Conservation (phyloP, 805 yeast species). For the Yamadazyma laniorum region DNA sequence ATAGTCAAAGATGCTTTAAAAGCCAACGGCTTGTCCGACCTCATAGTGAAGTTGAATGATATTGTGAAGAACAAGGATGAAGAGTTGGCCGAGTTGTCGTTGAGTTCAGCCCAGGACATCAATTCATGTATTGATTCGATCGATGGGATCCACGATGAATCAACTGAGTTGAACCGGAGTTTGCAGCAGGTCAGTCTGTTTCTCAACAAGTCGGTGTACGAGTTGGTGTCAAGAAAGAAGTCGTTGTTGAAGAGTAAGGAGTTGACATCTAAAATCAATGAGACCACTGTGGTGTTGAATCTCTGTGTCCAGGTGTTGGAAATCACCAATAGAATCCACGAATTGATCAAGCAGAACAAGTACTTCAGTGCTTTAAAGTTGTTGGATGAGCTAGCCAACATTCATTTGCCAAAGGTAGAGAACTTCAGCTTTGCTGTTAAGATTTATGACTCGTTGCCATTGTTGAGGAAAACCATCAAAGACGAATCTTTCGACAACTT, state of each 20-base stretch:
- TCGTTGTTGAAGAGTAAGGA: constrained; percentile 58
- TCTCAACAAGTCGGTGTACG: constrained; percentile 63
- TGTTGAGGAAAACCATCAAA: constrained; percentile 66
- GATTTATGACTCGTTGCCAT: constrained; percentile 75
- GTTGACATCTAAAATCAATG: constrained; percentile 63
- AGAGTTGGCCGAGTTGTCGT: constrained; percentile 61
- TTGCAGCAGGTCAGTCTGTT: constrained; percentile 55
- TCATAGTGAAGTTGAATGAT: constrained; percentile 54
- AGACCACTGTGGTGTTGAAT: constrained; percentile 65
- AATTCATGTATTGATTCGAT: constrained; percentile 61
- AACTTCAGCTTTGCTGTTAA: constrained; percentile 73
- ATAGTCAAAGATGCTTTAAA: constrained; percentile 62
- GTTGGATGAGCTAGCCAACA: constrained; percentile 67
- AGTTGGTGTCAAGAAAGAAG: constrained; percentile 62
- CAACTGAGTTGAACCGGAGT: constrained; percentile 55
- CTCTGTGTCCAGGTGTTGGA: constrained; percentile 80
- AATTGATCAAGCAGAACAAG: constrained; percentile 67
- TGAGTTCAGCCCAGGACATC: constrained; percentile 56
- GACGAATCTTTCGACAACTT: constrained; percentile 69
- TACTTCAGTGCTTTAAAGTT: constrained; percentile 86
- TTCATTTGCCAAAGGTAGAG: constrained; percentile 68
- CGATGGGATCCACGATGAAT: constrained; percentile 54
- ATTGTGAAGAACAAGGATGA: constrained; percentile 60
- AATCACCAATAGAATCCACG: constrained; percentile 81
- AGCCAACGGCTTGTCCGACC: constrained; percentile 51